A percentile compares a stretch with the other conserved stretches of the same genome.
These are phyloP conservation scores for Mycena kentingensis DNA, from an alignment of 768 basidiomycete species.

Conservation along the genomic window DNA sequence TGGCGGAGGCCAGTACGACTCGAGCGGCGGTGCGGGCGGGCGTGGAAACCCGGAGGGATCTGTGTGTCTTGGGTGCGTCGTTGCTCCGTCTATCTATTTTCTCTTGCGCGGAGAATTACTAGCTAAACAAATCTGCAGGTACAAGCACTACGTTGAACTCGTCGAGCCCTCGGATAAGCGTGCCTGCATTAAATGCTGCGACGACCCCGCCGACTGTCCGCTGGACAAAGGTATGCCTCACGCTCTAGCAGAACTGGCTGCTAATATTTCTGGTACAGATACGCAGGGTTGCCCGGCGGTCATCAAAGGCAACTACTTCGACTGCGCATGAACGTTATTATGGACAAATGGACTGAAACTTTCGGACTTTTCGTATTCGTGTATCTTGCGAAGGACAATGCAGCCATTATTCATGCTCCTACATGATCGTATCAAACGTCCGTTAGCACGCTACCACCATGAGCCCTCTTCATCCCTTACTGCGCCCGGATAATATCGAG, in stretches of 20 bases:
- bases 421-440: no score
- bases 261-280: not conserved
- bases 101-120: no score
- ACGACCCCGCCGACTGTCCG: slow-evolving; percentile 36
- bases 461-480: no score
- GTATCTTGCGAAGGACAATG: no score
- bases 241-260: not conserved
- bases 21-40: slow-evolving; percentile 54
- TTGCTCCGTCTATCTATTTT: not conserved
- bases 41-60: slow-evolving; percentile 54
- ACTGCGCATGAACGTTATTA: not conserved
- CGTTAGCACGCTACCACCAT: no score
- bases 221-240: slow-evolving; percentile 29
- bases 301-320: slow-evolving; percentile 5
- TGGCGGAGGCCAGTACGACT: slow-evolving; percentile 60
- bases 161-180: slow-evolving; percentile 33
- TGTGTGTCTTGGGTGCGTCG: slow-evolving; percentile 49
- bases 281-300: slow-evolving; percentile 9
- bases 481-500: no score
- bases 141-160: slow-evolving; percentile 39
- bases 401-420: no score
- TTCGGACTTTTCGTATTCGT: no score
- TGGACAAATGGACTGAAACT: no score
- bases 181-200: slow-evolving; percentile 40
- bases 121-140: slow-evolving; percentile 13